Conservation (phyloP, 2,329 filamentous ascomycete species). For the Aphanoascus verrucosus region DNA sequence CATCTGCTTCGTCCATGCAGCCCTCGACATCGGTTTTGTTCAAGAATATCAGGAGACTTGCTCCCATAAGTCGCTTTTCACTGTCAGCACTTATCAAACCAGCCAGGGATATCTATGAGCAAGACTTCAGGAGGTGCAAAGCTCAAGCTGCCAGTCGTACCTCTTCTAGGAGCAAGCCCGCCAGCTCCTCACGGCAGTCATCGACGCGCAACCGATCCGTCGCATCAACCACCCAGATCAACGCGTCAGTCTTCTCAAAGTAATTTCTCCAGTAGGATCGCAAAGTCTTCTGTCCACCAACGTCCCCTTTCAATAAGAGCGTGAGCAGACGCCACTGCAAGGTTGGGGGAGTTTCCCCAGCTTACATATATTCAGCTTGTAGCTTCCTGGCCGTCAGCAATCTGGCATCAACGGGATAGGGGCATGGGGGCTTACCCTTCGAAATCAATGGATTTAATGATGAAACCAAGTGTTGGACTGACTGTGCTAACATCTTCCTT, state of each 20-base stretch:
- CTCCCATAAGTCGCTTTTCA: constrained; percentile 71
- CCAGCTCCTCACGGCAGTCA: constrained; percentile 79
- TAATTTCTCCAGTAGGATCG: constrained; percentile 99
- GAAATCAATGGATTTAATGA: constrained; percentile 98
- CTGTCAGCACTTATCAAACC: constrained; percentile 9
- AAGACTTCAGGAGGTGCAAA: background rate
- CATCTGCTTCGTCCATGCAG: constrained; percentile 78
- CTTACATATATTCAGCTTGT: constrained; percentile 93
- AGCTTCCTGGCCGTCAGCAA: constrained; percentile 44
- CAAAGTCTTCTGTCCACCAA: constrained; percentile 93
- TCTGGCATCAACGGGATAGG: background rate
- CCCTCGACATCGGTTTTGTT: constrained; percentile 94
- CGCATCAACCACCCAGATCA: constrained; percentile 97
- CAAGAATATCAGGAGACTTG: constrained; percentile 83
- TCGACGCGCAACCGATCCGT: constrained; percentile 83
- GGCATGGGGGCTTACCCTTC: constrained; percentile 57
- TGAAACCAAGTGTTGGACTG: constrained; percentile 92
- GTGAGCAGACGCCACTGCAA: background rate
- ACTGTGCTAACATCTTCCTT: constrained; percentile 93
- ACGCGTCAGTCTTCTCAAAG: constrained; percentile 96
- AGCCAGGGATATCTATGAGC: no score
- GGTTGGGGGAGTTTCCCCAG: constrained; percentile 6
- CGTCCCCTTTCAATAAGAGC: constrained; percentile 60
- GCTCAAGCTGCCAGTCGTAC: constrained; percentile 38
- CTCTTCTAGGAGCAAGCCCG: constrained; percentile 83